These are phyloP conservation scores for Fusarium nelsonii DNA, from an alignment of 2,329 filamentous ascomycete species.

Conservation along the genomic window DNA sequence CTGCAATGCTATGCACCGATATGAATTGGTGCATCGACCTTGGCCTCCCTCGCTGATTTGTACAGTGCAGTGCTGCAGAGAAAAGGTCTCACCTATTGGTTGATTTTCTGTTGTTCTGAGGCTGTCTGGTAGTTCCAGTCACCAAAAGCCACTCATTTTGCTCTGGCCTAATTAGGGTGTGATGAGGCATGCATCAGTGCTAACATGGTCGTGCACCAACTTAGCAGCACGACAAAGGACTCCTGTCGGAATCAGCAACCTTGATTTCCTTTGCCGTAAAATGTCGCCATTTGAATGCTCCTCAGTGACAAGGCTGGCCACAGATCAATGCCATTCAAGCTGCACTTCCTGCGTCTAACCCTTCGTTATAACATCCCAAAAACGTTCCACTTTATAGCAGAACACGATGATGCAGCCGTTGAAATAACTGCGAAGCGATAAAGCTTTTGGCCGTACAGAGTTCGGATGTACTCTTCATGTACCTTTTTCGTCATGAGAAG, in stretches of 20 bases:
- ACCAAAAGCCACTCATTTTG: conserved; percentile 2
- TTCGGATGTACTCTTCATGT: neutral
- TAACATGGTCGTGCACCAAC: neutral
- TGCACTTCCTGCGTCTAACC: neutral
- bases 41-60: conserved; percentile 9
- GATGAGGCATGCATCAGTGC: neutral
- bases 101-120: neutral
- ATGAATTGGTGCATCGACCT: neutral
- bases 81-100: conserved; percentile 13
- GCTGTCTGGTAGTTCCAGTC: neutral
- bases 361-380: neutral
- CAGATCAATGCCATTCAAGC: neutral
- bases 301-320: neutral
- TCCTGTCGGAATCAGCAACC: neutral
- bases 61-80: neutral
- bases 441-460: neutral
- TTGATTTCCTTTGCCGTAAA: neutral
- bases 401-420: neutral
- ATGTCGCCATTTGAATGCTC: neutral
- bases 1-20: conserved; percentile 4
- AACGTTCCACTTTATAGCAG: neutral
- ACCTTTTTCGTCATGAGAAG: neutral
- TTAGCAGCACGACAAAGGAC: neutral
- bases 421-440: neutral
- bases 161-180: neutral